Conservation (phyloP, 352 stramenopile genomes). For the Phytophthora hybrid region DNA sequence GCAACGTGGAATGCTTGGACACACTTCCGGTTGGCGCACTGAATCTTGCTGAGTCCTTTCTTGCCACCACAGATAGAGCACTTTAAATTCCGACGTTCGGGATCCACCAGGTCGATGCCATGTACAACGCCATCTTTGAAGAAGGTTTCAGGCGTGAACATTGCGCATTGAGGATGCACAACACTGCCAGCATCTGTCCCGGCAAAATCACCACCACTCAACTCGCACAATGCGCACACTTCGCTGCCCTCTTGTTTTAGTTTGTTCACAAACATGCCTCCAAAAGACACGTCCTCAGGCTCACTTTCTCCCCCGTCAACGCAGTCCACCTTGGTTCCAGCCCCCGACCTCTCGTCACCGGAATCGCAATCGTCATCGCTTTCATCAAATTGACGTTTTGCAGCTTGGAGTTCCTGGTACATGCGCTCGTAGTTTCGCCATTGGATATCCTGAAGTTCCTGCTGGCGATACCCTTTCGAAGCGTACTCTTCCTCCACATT, state of each 20-base stretch:
- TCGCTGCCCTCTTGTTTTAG: slow-evolving; percentile 78
- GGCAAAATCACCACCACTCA: slow-evolving; percentile 82
- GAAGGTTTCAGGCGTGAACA: slow-evolving; percentile 88
- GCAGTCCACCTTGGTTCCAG: slow-evolving; percentile 17
- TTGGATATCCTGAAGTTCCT: slow-evolving; percentile 60
- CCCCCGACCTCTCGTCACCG: slow-evolving; percentile 13
- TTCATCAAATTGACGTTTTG: slow-evolving; percentile 58
- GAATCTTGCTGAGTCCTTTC: slow-evolving; percentile 84
- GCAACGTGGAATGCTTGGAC: slow-evolving; percentile 71
- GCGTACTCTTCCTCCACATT: slow-evolving; percentile 59
- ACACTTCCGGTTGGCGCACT: slow-evolving; percentile 78
- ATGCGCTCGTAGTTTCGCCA: slow-evolving; percentile 73
- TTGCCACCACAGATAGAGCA: slow-evolving; percentile 71
- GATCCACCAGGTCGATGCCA: slow-evolving; percentile 63
- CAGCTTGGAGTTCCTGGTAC: slow-evolving; percentile 63
- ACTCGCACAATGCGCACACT: slow-evolving; percentile 74
- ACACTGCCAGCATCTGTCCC: slow-evolving; percentile 66
- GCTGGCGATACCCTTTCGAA: slow-evolving; percentile 56
- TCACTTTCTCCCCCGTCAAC: slow-evolving; percentile 48
- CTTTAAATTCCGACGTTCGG: slow-evolving; percentile 54
- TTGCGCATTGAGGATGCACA: slow-evolving; percentile 81
- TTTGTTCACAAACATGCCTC: slow-evolving; percentile 80
- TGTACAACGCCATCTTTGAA: slow-evolving; percentile 77
- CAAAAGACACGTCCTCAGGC: slow-evolving; percentile 67
- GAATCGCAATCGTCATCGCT: slow-evolving; percentile 51